Percentiles rank a stretch among this genome's conserved stretches.
These are phyloP conservation scores for Aspergillus novofumigatus DNA, from an alignment of 2,329 filamentous ascomycete species.

Conservation along the genomic window DNA sequence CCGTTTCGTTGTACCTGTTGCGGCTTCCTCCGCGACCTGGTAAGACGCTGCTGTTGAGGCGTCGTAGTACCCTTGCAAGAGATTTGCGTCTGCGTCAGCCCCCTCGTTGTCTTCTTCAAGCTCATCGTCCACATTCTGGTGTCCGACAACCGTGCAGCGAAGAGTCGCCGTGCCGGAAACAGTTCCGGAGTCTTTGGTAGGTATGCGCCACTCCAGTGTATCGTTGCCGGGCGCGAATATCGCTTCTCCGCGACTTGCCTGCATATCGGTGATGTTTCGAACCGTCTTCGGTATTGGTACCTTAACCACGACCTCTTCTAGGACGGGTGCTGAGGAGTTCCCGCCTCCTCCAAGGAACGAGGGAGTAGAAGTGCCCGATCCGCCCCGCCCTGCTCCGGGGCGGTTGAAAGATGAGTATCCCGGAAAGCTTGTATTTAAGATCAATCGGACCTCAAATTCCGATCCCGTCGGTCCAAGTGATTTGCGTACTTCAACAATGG, in stretches of 20 bases:
- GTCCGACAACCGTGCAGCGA: slow-evolving; percentile 74
- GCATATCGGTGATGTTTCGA: slow-evolving; percentile 76
- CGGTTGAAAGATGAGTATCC: slow-evolving; percentile 40
- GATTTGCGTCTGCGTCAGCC: slow-evolving; percentile 33
- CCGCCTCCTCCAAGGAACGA: slow-evolving; percentile 52
- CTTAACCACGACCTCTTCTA: slow-evolving; percentile 74
- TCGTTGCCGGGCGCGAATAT: slow-evolving; percentile 71
- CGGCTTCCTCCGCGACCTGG: slow-evolving; percentile 17
- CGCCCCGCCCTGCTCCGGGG: slow-evolving; percentile 36
- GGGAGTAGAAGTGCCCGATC: slow-evolving; percentile 46
- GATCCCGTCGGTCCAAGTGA: slow-evolving; percentile 68
- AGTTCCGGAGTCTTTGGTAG: slow-evolving; percentile 67
- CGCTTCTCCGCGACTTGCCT: slow-evolving; percentile 77
- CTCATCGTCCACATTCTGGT: slow-evolving; percentile 46
- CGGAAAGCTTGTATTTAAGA: slow-evolving; percentile 64
- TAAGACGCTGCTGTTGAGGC: slow-evolving; percentile 35
- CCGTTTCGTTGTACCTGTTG: slow-evolving; percentile 25
- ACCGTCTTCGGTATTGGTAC: slow-evolving; percentile 76
- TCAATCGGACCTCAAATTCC: slow-evolving; percentile 84
- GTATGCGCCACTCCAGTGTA: slow-evolving; percentile 76
- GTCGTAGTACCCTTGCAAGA: slow-evolving; percentile 45
- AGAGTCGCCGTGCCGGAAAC: slow-evolving; percentile 67
- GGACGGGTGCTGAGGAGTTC: slow-evolving; percentile 54
- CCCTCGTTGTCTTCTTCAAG: slow-evolving; percentile 40
- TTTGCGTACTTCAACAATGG: slow-evolving; percentile 76